These are phyloP conservation scores for Colletotrichum chlorophyti DNA, from an alignment of 2,329 filamentous ascomycete species.

Conservation along the genomic window DNA sequence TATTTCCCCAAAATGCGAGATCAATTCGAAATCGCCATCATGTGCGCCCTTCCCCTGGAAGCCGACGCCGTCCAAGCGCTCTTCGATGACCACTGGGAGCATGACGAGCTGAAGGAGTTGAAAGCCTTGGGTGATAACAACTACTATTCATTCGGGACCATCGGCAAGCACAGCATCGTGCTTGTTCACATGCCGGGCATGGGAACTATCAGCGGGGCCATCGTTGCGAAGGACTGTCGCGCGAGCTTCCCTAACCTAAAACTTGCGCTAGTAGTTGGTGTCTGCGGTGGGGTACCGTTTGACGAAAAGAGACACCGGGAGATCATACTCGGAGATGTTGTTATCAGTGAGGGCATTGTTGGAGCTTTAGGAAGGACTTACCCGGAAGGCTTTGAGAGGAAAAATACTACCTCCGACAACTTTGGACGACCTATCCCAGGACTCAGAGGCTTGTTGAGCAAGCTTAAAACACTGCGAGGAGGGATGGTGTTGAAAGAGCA, in stretches of 20 bases:
- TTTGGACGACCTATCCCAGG: conserved; percentile 36
- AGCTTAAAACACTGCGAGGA: conserved; percentile 6
- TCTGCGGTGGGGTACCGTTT: conserved; percentile 47
- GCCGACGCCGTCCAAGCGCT: conserved; percentile 32
- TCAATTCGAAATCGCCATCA: conserved; percentile 33
- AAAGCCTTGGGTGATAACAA: conserved; percentile 36
- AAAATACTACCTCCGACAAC: conserved; percentile 34
- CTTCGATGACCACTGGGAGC: conserved; percentile 37
- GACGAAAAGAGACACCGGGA: neutral
- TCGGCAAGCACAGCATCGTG: conserved; percentile 35
- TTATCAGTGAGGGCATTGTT: conserved; percentile 38
- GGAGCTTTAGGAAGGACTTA: conserved; percentile 36
- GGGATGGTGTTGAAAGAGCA: conserved; percentile 20
- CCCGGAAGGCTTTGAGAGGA: conserved; percentile 34
- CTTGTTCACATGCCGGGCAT: conserved; percentile 36
- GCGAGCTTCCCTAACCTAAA: conserved; percentile 42
- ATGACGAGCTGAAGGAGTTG: conserved; percentile 29
- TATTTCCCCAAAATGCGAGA: neutral
- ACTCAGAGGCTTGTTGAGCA: conserved; percentile 34
- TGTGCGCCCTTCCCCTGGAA: conserved; percentile 37
- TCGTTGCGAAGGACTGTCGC: conserved; percentile 34
- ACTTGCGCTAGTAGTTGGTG: conserved; percentile 44
- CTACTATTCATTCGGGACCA: conserved; percentile 35
- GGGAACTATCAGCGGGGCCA: conserved; percentile 37
- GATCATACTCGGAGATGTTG: conserved; percentile 42